A percentile compares a stretch with the other conserved stretches of the same genome.
Conservation (phyloP, 495 filamentous ascomycete species). For the Penicillium antarcticum region DNA sequence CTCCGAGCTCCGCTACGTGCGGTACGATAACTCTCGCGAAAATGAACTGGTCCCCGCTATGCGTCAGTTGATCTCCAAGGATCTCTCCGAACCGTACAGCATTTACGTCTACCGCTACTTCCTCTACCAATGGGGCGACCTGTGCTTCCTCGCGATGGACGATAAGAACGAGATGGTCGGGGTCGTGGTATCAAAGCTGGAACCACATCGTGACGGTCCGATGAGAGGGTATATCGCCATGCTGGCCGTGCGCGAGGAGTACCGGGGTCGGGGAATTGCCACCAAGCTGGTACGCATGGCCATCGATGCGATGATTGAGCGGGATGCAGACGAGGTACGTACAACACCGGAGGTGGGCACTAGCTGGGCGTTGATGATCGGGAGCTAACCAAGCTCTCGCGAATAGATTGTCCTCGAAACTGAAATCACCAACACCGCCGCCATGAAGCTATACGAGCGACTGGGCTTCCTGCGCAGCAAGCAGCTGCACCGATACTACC, state of each 20-base stretch:
- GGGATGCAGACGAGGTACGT: constrained; percentile 80
- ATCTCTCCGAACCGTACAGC: constrained; percentile 97
- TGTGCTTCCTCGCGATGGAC: constrained; percentile 89
- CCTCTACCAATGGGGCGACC: constrained; percentile 93
- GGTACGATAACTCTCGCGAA: constrained; percentile 78
- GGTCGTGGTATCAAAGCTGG: constrained; percentile 95
- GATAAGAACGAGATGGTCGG: constrained; percentile 61
- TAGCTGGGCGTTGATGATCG: neutral
- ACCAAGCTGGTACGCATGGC: constrained; percentile 85
- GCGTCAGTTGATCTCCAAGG: constrained; percentile 89
- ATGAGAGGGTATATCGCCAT: constrained; percentile 97
- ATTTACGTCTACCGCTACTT: constrained; percentile 99
- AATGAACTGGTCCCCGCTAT: constrained; percentile 80
- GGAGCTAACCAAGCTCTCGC: constrained; percentile 9
- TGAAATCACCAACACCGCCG: constrained; percentile 88
- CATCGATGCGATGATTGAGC: constrained; percentile 84
- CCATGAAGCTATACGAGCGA: constrained; percentile 90
- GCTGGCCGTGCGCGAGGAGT: constrained; percentile 78
- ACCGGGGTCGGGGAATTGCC: constrained; percentile 85
- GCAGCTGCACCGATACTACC: constrained; percentile 89
- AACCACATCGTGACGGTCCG: constrained; percentile 77
- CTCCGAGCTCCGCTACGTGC: constrained; percentile 67
- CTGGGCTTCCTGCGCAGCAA: constrained; percentile 93
- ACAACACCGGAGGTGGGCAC: neutral
- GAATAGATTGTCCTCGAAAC: constrained; percentile 88